Conservation (phyloP, 2,329 filamentous ascomycete species). For the Podosphaera fusca region DNA sequence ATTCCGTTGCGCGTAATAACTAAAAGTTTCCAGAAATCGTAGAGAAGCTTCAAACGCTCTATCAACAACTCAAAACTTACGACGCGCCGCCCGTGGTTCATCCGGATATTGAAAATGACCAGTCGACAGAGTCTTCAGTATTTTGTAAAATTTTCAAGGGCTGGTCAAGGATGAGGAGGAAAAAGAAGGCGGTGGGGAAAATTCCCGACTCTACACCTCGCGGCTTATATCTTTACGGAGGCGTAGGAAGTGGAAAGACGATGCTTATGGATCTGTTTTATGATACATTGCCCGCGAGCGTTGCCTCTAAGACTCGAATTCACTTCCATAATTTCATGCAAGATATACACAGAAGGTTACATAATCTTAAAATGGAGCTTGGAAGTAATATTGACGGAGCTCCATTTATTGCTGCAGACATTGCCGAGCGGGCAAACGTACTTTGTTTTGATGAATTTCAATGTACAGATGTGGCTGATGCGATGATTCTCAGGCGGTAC, state of each 20-base stretch:
- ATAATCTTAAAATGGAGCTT: conserved; percentile 71
- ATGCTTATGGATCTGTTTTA: conserved; percentile 99
- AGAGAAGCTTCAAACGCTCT: conserved; percentile 66
- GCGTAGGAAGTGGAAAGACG: conserved; percentile 93
- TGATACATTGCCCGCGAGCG: conserved; percentile 64
- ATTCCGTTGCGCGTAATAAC: conserved; percentile 2
- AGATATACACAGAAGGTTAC: conserved; percentile 75
- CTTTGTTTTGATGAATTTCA: conserved; percentile 98
- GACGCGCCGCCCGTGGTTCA: conserved; percentile 49
- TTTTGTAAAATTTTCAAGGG: conserved; percentile 39
- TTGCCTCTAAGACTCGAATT: conserved; percentile 68
- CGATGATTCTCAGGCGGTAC: conserved; percentile 77
- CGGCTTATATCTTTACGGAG: conserved; percentile 84
- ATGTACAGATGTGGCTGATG: conserved; percentile 92
- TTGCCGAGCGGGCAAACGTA: conserved; percentile 64
- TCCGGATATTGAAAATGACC: conserved; percentile 49
- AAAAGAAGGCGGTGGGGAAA: conserved; percentile 18
- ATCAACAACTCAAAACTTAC: conserved; percentile 60
- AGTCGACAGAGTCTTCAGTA: conserved; percentile 27
- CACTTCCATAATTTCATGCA: conserved; percentile 99
- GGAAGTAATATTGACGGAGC: conserved; percentile 78
- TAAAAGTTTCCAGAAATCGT: conserved; percentile 44
- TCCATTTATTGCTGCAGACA: conserved; percentile 83
- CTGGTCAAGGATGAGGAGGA: conserved; percentile 10
- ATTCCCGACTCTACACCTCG: conserved; percentile 60